Base-by-base conservation (phyloP, 2,329 filamentous ascomycete genomes). In the Trichoderma endophyticum region DNA sequence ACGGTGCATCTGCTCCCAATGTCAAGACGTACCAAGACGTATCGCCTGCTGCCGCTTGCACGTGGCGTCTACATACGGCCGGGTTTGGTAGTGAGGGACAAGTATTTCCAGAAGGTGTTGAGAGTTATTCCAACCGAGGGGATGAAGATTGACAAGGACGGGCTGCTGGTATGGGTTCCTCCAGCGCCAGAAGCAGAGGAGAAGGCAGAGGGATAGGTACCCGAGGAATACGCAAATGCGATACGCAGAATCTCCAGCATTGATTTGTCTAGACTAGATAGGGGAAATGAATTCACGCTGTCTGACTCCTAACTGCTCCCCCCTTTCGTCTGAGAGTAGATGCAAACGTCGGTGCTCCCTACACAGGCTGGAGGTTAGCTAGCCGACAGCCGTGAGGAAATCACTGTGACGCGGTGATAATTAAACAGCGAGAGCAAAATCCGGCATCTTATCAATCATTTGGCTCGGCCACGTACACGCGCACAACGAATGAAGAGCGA, bases 21-120 rank as follows among this genome's bases (percentile, higher is more conserved):
- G 74, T 95, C 93, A 72, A 85, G 95, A 73, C 87, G 93, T 61
- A 88, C 86, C 0, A 86, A 94, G n/a, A 86, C 88, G 30, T 98
- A 95, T 78, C 88, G 90, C 51, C 77, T 99, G 21, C 80, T 97
- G 72, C 91, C 95, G 8, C 86, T 91, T 51, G 83, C 86, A 77
- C 85, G 80, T 73, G 92, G 91, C 1, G 79, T 85, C 34, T 97
- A 92, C 89, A 88, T 95, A 71, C 86, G 80, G 65, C 93, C 94
- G 2, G 88, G 88, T 51, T 82, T 97, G 73, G 89, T 92, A 73
- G 93, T 98, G 51, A 87, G 93, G 73, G 95, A 97, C 83, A 91
- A 92, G 77, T 97, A 97, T 77, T 98, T 97, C 81, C 94, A 97
- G 80, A 97, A 98, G 85, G 90, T 92, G 56, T 81, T 98, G 73